Conservation (phyloP, 495 filamentous ascomycete genomes). For the Staphylotrichum tortipilum region DNA sequence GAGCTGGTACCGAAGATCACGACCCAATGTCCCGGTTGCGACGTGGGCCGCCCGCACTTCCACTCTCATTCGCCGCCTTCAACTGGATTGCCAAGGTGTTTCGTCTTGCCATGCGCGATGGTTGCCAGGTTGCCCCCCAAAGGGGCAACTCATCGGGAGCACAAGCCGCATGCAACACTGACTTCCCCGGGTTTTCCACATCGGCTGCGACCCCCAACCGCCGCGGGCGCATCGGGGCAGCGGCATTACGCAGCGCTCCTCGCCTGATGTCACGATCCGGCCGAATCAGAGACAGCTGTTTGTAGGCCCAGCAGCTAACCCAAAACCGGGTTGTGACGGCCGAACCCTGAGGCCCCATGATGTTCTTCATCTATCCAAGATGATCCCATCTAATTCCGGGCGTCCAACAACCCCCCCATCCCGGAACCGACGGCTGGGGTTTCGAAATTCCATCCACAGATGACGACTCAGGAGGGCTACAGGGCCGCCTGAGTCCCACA, state of each 20-base stretch:
- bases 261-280: background rate
- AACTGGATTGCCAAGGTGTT: constrained; percentile 3
- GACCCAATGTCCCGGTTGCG: background rate
- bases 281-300: too few species aligned
- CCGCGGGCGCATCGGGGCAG: background rate
- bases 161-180: constrained; percentile 11
- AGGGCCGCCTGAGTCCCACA: too few species aligned
- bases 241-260: constrained; percentile 1
- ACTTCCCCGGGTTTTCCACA: background rate
- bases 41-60: background rate
- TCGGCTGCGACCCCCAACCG: background rate
- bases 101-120: background rate
- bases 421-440: background rate
- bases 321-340: constrained; percentile 7
- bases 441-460: background rate
- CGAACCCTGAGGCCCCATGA: background rate
- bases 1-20: constrained; percentile 5
- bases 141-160: constrained; percentile 7
- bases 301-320: too few species aligned
- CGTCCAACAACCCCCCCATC: background rate
- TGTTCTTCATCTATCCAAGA: constrained; percentile 6
- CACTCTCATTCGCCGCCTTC: background rate
- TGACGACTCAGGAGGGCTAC: background rate
- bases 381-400: too few species aligned
- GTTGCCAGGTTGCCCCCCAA: background rate